Evolutionary conservation across 306 rosid genomes (phyloP), one percentile per base, ranked within the genome.

Genomic region (Amphicarpaea edgeworthii): DNA sequence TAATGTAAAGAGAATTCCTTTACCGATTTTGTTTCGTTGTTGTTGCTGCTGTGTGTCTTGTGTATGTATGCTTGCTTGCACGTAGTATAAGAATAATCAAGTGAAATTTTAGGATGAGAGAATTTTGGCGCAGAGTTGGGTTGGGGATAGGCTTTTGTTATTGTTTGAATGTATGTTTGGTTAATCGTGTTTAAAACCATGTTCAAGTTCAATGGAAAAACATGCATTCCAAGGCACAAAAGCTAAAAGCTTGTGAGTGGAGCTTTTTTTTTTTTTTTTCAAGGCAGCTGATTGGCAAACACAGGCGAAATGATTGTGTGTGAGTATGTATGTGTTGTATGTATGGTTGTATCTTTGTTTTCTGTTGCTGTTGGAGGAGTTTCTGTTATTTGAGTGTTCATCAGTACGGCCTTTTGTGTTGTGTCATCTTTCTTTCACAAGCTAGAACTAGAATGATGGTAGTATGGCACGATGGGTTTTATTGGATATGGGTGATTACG

Each of bases 371-470:
- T 16, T 37, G 49, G 47, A 38, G 69, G 28, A 63, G 69, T 6
- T 63, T 38, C 41, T 63, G 49, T 4, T 63, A 19, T 19, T 19
- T 63, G 23, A 9, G 3, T 34, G 47, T n/a, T 64, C 9, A 2
- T 3, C 51, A 28, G 1, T 26, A 3, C 19, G 17, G 1, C 30
- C 16, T 53, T 54, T 38, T 15, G 8, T 30, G 34, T 53, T 70
- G 53, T 16, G 30, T 37, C 14, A 12, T 14, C 12, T 50, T 17
- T 12, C 43, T 71, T 53, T 20, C 34, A 1, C 8, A 5, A 47
- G 20, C 8, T 14, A 46, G 58, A 68, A 46, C 8, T 14, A 46
- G 58, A 68, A 46, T 68, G 68, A 14, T 67, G 59, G 40, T 79
- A 28, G 42, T 51, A 26, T 17, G 4, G 26, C 12, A 28, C 30